Evolutionary conservation across 1,284 basidiomycete species (phyloP).

Genomic region (Mycena sp.): DNA sequence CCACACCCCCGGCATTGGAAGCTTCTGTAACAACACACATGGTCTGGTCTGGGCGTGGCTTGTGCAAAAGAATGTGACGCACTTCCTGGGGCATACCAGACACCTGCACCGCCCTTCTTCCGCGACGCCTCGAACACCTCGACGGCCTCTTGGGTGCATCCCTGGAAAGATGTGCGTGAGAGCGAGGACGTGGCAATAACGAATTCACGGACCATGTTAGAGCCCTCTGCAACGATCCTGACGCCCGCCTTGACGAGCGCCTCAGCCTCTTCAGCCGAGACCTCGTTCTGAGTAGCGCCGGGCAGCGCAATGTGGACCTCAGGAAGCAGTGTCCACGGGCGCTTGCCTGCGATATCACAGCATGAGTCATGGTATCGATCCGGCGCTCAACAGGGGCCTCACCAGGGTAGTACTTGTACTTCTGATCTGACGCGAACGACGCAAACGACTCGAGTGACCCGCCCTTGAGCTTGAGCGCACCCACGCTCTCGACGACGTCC

Average conservation of each 20-base stretch:
- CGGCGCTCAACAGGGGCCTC: slow-evolving; percentile 29
- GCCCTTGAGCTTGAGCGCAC: slow-evolving; percentile 71
- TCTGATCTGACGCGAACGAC: slow-evolving; percentile 46
- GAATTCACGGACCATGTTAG: slow-evolving; percentile 63
- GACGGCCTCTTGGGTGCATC: slow-evolving; percentile 79
- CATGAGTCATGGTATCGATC: background rate
- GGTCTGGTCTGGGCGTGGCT: background rate
- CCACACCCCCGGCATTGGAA: slow-evolving; percentile 78
- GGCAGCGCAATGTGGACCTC: slow-evolving; percentile 80
- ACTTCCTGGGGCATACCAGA: slow-evolving; percentile 81
- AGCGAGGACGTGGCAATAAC: background rate
- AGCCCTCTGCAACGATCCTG: slow-evolving; percentile 82
- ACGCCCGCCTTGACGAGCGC: slow-evolving; percentile 76
- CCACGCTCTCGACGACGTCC: slow-evolving; percentile 66
- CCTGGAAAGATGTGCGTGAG: slow-evolving; percentile 35
- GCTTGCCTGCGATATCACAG: slow-evolving; percentile 46
- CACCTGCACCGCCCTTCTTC: slow-evolving; percentile 53
- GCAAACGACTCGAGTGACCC: slow-evolving; percentile 63
- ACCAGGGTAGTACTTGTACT: slow-evolving; percentile 76
- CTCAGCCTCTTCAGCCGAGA: slow-evolving; percentile 77
- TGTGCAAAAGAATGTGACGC: slow-evolving; percentile 35
- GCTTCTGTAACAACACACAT: slow-evolving; percentile 51
- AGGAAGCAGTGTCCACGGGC: slow-evolving; percentile 80
- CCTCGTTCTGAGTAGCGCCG: slow-evolving; percentile 84
- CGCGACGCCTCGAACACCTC: slow-evolving; percentile 77